Conservation (phyloP, 78 protist genomes). For the Protostelium mycophagum region DNA sequence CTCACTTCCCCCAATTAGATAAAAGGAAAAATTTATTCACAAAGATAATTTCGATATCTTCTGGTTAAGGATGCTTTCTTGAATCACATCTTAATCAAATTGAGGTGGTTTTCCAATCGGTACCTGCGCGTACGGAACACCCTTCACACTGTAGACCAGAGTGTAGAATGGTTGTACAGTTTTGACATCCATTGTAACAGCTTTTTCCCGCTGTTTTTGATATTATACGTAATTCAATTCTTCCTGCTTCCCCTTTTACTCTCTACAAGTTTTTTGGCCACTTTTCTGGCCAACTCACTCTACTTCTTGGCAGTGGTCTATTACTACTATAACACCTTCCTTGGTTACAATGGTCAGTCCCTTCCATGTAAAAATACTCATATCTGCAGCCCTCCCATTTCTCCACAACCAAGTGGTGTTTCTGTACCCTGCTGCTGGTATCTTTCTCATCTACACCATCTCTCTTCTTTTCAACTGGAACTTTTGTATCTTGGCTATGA, state of each 20-base stretch:
- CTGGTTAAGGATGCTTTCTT: too few species aligned
- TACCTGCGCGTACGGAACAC: slow-evolving; percentile 34
- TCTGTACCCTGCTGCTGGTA: slow-evolving; percentile 60
- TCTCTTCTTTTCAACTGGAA: slow-evolving; percentile 27
- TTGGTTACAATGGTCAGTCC: slow-evolving; percentile 77
- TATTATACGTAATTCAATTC: slow-evolving; percentile 78
- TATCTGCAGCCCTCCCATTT: slow-evolving; percentile 76
- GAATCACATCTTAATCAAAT: too few species aligned
- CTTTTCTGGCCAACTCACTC: slow-evolving; percentile 66
- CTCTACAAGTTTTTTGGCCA: slow-evolving; percentile 35
- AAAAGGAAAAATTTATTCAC: too few species aligned
- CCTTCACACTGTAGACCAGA: slow-evolving; percentile 67
- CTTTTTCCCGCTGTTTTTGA: slow-evolving; percentile 78
- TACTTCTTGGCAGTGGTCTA: slow-evolving; percentile 61
- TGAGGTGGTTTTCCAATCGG: slow-evolving; percentile 41
- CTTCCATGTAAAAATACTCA: background rate
- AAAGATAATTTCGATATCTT: too few species aligned
- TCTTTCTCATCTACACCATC: slow-evolving; percentile 12
- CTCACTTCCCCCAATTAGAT: too few species aligned
- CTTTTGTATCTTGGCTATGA: slow-evolving; percentile 21
- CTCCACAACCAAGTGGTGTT: slow-evolving; percentile 41
- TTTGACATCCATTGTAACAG: slow-evolving; percentile 97
- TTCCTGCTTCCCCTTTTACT: slow-evolving; percentile 61
- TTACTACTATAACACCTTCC: slow-evolving; percentile 90
- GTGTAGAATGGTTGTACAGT: slow-evolving; percentile 90